Base-by-base conservation (phyloP, 31 red algal genomes). In the Endocladia muricata region DNA sequence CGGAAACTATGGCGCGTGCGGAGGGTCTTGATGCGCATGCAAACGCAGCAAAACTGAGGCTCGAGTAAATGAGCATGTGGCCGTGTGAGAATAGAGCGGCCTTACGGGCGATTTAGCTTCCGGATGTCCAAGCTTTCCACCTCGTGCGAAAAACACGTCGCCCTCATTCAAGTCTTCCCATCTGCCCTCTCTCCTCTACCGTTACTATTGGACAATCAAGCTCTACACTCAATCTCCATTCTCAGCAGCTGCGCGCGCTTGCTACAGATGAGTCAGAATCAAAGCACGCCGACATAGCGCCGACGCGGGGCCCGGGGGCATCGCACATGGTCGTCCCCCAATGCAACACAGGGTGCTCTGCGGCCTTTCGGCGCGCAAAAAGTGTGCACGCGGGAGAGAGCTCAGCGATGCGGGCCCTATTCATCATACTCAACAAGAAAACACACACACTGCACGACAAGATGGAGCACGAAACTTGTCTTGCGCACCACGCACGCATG, bases 1-100 rank as follows among this genome's bases (percentile, higher is more conserved):
- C 89, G 40, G 91, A 90, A 79, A 67, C 49, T 28, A 76, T 98
- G 8, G 95, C 95, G 1, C 36, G 77, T 8, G 87, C 79, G 0
- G 95, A 98, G 57, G 86, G 89, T 3, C 80, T 98, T 4, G 79
- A 81, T 1, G 95, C 55, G 8, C 95, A 98, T 68, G 89, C 78
- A 1, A 70, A 90, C 38, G 90, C 95, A 1, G 95, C 88, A 19
- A 68, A 54, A 41, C 37, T 89, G 77, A 56, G 76, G 33, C 32
- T 36, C 6, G 28, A 67, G 61, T 26, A 32, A 19, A 34, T 9
- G 58, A 61, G 19, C 7, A 15, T 11, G 11, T 7, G 58, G 8
- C 19, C 23, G 58, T 61, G 26, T 61, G 34, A 36, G 61, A 36
- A 35, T 31, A 35, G 8, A 17, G 52, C 3, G 28, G 43, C n/a